Conservation (phyloP, 169 alveolate genomes). For the Plasmodium inui region DNA sequence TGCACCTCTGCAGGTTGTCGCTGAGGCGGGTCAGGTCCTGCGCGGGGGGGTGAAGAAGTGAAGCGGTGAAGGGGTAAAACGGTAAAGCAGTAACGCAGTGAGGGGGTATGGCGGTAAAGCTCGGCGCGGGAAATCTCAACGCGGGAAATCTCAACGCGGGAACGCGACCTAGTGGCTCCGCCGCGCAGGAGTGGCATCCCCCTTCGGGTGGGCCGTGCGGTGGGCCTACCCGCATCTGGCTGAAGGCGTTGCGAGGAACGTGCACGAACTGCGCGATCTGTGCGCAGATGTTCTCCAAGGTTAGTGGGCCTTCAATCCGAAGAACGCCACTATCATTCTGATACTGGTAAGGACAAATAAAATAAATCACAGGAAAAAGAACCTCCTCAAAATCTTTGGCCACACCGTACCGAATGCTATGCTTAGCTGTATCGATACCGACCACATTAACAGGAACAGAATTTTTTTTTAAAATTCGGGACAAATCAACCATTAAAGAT, state of each 20-base stretch:
- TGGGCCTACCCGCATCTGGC: slow-evolving; percentile 27
- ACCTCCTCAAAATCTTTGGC: slow-evolving; percentile 32
- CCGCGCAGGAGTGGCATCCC: background rate
- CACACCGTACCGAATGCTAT: slow-evolving; percentile 29
- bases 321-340: slow-evolving; percentile 71
- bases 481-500: slow-evolving; percentile 50
- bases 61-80: background rate
- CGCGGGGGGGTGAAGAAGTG: background rate
- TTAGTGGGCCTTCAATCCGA: slow-evolving; percentile 32
- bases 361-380: slow-evolving; percentile 33
- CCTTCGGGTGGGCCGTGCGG: background rate
- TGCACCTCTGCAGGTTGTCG: slow-evolving; percentile 21
- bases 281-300: slow-evolving; percentile 11
- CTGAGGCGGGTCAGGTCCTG: slow-evolving; percentile 15
- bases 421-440: slow-evolving; percentile 47
- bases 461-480: slow-evolving; percentile 39
- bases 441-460: slow-evolving; percentile 54
- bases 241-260: slow-evolving; percentile 4
- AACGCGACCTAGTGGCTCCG: background rate
- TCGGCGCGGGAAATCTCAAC: background rate
- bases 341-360: slow-evolving; percentile 58
- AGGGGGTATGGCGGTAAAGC: background rate
- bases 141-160: background rate
- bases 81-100: background rate
- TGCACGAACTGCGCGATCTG: slow-evolving; percentile 41